Evolutionary conservation across 1,284 basidiomycete genomes (phyloP).

Genomic region (Tylopilus microsporus): DNA sequence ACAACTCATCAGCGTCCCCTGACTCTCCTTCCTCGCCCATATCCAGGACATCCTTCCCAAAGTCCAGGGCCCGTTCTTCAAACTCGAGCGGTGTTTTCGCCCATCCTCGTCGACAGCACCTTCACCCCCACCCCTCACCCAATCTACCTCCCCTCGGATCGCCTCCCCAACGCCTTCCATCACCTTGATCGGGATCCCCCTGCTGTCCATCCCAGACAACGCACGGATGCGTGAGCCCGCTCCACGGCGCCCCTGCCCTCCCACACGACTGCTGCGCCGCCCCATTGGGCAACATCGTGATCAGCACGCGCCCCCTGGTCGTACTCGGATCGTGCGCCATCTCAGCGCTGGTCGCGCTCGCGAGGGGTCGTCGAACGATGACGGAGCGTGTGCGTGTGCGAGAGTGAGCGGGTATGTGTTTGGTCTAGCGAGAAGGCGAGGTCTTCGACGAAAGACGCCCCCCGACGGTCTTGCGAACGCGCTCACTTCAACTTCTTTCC

Average conservation of each 20-base stretch:
- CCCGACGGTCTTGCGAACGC: too few relatives aligned
- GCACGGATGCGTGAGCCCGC: slow-evolving; percentile 28
- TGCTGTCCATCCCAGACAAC: slow-evolving; percentile 28
- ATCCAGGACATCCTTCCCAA: too few relatives aligned
- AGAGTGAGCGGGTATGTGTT: too few relatives aligned
- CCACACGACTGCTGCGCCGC: too few relatives aligned
- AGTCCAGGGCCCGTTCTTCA: slow-evolving; percentile 69
- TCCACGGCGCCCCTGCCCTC: slow-evolving; percentile 39
- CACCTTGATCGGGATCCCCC: slow-evolving; percentile 45
- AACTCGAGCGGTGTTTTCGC: slow-evolving; percentile 56
- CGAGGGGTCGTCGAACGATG: slow-evolving; percentile 65
- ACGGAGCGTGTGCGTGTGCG: too few relatives aligned
- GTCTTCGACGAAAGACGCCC: slow-evolving; percentile 55
- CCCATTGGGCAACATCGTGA: slow-evolving; percentile 79
- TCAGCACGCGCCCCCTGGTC: slow-evolving; percentile 25
- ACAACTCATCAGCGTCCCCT: too few relatives aligned
- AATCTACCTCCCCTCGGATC: slow-evolving; percentile 51
- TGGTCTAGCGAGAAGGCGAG: too few relatives aligned
- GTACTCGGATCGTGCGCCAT: slow-evolving; percentile 53
- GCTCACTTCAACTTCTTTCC: too few relatives aligned
- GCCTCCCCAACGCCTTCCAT: slow-evolving; percentile 59
- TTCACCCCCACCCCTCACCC: slow-evolving; percentile 30
- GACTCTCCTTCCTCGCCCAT: too few relatives aligned
- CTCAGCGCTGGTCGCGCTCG: slow-evolving; percentile 63
- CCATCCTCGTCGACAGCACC: not conserved